Evolutionary conservation across 2,329 filamentous ascomycete species (phyloP).

Genomic region (Aspergillus persii): DNA sequence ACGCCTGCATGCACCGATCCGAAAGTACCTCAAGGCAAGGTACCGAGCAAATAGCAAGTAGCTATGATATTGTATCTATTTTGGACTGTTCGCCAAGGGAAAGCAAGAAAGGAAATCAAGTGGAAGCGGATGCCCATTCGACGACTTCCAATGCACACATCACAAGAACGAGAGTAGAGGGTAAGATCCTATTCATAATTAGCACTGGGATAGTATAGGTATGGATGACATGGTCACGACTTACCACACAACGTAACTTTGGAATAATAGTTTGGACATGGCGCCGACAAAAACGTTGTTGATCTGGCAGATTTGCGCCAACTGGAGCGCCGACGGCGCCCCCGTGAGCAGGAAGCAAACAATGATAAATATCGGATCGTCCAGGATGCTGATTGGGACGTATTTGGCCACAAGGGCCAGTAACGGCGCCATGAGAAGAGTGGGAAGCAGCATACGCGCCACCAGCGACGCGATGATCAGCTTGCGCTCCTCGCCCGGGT

Average conservation of each 20-base stretch:
- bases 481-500: slow-evolving; percentile 66
- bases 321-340: slow-evolving; percentile 86
- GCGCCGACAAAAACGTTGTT: slow-evolving; percentile 94
- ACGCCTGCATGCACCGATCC: too few relatives aligned
- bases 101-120: too few relatives aligned
- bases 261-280: slow-evolving; percentile 90
- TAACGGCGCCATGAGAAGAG: slow-evolving; percentile 85
- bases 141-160: slow-evolving; percentile 90
- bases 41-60: too few relatives aligned
- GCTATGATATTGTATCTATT: too few relatives aligned
- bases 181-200: slow-evolving; percentile 68
- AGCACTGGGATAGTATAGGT: too few relatives aligned
- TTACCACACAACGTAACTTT: slow-evolving; percentile 94
- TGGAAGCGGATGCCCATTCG: slow-evolving; percentile 66
- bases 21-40: too few relatives aligned
- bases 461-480: slow-evolving; percentile 82
- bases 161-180: slow-evolving; percentile 85
- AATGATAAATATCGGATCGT: slow-evolving; percentile 96
- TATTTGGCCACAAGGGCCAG: slow-evolving; percentile 86
- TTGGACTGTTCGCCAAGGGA: too few relatives aligned
- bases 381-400: slow-evolving; percentile 87
- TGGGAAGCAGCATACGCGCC: slow-evolving; percentile 89
- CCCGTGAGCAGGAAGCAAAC: slow-evolving; percentile 96
- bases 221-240: background rate
- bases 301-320: slow-evolving; percentile 98